Evolutionary conservation across 1,284 basidiomycete genomes (phyloP), one percentile per base, ranked within the genome.

Genomic region (Rhodofomes roseus): DNA sequence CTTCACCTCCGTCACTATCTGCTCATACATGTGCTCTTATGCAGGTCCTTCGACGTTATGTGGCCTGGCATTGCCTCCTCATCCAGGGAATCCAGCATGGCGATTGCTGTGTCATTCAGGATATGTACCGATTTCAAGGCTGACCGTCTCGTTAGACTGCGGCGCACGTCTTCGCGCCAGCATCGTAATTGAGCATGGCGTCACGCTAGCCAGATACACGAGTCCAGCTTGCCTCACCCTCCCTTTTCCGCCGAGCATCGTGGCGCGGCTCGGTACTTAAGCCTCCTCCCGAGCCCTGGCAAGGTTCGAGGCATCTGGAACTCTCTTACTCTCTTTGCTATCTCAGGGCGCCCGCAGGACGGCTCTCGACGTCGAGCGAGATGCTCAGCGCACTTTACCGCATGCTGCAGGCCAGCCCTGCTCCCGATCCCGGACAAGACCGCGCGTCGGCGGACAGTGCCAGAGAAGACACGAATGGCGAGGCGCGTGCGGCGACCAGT

Each of bases 361-460:
- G 43, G 39, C 25, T 27, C 27, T 43, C 23, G 27, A n/a, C 29
- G 29, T 20, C 16, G 56, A 56, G 43, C 44, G 60, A 8, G 56
- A 66, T 68, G 65, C 60, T 68, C 48, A 63, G 59, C 58, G 54
- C 63, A 3, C 57, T 70, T 22, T 60, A 62, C 14, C 64, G 66
- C 51, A 60, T 68, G 12, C 66, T 70, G 51, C 65, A 65, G 52
- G 57, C 64, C 12, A 60, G 63, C 44, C 50, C 60, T 23, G 29
- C 54, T 29, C 29, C 29, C 8, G 36, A 55, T 39, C 36, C 59
- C 34, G 60, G 62, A 37, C n/a, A 40, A 59, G 56, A 48, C 58
- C 57, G 39, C 56, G 59, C 18, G 56, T 54, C 9, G 46, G 40
- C 12, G 56, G 50, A 52, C n/a, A 52, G 50, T n/a, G 22, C n/a